Evolutionary conservation across 1,284 basidiomycete species (phyloP).

Genomic region (Melampsora americana): DNA sequence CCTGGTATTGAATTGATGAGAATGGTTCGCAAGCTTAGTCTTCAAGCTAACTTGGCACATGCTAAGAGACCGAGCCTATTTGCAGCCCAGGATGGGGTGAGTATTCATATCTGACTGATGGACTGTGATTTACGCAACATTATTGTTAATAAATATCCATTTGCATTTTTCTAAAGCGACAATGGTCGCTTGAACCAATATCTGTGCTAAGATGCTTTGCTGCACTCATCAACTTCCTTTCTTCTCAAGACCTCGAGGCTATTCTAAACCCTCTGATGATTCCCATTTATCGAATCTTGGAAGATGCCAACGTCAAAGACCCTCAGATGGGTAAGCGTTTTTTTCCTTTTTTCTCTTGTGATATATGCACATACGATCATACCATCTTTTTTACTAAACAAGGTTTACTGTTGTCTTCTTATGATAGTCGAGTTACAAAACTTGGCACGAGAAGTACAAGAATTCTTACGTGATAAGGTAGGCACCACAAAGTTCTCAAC

Average conservation of each 20-base stretch:
- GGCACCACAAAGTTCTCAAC: conserved; percentile 75
- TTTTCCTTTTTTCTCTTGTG: background rate
- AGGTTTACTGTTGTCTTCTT: background rate
- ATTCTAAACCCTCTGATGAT: conserved; percentile 81
- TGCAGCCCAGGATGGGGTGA: conserved; percentile 56
- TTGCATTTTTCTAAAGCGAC: conserved; percentile 55
- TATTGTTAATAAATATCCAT: background rate
- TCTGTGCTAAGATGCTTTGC: conserved; percentile 90
- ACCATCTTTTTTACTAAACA: background rate
- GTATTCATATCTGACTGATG: conserved; percentile 49
- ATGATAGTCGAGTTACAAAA: conserved; percentile 73
- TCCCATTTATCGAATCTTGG: conserved; percentile 79
- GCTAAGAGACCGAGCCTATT: conserved; percentile 59
- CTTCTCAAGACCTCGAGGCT: conserved; percentile 60
- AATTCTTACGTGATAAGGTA: conserved; percentile 79
- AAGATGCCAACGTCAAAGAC: conserved; percentile 77
- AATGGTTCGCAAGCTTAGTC: conserved; percentile 56
- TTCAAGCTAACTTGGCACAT: conserved; percentile 68
- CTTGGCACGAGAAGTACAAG: conserved; percentile 78
- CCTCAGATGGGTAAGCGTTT: conserved; percentile 67
- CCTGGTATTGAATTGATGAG: conserved; percentile 60
- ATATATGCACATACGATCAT: background rate
- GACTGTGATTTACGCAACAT: conserved; percentile 14
- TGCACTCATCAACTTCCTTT: conserved; percentile 74
- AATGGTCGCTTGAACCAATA: conserved; percentile 75